Conservation (phyloP, 73 alveolate species). For the Paramecium pentaurelia region DNA sequence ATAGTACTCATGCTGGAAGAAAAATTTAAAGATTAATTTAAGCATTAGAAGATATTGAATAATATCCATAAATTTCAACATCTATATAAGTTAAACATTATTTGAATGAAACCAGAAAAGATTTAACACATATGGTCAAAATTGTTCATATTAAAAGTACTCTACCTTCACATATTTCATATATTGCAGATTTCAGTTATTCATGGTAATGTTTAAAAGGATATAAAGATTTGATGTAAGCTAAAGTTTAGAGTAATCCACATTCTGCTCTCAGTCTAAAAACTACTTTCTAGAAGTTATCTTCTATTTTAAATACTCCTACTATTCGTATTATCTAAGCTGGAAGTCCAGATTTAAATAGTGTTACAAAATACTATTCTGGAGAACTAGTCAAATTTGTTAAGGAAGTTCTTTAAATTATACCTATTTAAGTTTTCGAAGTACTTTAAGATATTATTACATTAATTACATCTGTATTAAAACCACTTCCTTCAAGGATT, state of each 20-base stretch:
- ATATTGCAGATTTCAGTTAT: constrained; percentile 89
- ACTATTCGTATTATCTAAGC: constrained; percentile 89
- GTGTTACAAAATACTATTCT: constrained; percentile 93
- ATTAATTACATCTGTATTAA: constrained; percentile 75
- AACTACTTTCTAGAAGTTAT: constrained; percentile 89
- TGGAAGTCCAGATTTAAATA: constrained; percentile 84
- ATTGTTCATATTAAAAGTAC: constrained; percentile 84
- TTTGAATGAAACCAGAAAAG: constrained; percentile 81
- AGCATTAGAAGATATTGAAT: constrained; percentile 87
- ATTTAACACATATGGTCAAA: constrained; percentile 90
- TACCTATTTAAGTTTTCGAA: constrained; percentile 87
- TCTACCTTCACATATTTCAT: constrained; percentile 81
- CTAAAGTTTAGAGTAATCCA: constrained; percentile 77
- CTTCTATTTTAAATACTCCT: constrained; percentile 92
- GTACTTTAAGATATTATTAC: constrained; percentile 80
- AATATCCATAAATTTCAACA: constrained; percentile 83
- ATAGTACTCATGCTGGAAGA: constrained; percentile 91
- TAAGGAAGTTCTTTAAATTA: constrained; percentile 88
- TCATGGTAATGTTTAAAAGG: constrained; percentile 91
- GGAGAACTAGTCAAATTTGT: constrained; percentile 95
- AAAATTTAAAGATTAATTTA: constrained; percentile 84
- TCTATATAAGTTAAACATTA: constrained; percentile 88
- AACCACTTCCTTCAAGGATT: constrained; percentile 88
- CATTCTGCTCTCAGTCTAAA: constrained; percentile 82
- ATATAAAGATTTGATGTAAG: constrained; percentile 78